Percentiles rank a stretch among this genome's conserved stretches.
Evolutionary conservation across 177 flowering plant genomes (phyloP).

Genomic region (Vitis hybrid): DNA sequence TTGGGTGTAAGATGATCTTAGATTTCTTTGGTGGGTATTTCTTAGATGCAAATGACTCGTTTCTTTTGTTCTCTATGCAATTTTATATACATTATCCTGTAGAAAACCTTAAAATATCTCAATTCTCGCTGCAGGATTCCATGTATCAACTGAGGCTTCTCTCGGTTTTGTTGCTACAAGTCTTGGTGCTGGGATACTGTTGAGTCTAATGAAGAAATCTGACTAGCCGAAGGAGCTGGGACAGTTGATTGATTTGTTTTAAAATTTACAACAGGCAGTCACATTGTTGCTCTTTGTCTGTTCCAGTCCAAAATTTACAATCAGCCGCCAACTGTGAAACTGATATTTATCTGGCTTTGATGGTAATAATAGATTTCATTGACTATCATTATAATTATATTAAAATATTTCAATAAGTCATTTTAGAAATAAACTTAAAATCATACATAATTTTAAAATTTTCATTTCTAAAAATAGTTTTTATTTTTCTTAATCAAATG

Average conservation of each 20-base stretch:
- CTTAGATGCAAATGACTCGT: neutral
- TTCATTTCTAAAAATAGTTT: too few species aligned
- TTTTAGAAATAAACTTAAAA: too few species aligned
- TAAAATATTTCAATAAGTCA: too few species aligned
- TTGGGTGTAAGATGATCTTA: conserved; percentile 85
- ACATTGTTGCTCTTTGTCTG: neutral
- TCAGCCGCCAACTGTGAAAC: neutral
- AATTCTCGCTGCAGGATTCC: conserved; percentile 59
- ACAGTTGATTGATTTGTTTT: neutral
- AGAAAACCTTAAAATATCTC: neutral
- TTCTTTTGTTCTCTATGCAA: neutral
- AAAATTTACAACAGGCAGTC: neutral
- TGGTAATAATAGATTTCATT: too few species aligned
- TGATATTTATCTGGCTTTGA: too few species aligned
- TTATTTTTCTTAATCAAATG: too few species aligned
- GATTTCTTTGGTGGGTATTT: conserved; percentile 80
- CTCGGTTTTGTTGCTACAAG: conserved; percentile 78
- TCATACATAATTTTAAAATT: too few species aligned
- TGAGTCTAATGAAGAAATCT: conserved; percentile 71
- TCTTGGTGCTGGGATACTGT: conserved; percentile 65
- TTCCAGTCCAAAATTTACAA: neutral
- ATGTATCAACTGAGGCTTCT: conserved; percentile 86
- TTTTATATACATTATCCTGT: neutral
- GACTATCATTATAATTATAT: too few species aligned
- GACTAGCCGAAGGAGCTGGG: conserved; percentile 30